phyloP scores from a whole-genome alignment of 805 yeast genomes.

The Candida piceae region DNA sequence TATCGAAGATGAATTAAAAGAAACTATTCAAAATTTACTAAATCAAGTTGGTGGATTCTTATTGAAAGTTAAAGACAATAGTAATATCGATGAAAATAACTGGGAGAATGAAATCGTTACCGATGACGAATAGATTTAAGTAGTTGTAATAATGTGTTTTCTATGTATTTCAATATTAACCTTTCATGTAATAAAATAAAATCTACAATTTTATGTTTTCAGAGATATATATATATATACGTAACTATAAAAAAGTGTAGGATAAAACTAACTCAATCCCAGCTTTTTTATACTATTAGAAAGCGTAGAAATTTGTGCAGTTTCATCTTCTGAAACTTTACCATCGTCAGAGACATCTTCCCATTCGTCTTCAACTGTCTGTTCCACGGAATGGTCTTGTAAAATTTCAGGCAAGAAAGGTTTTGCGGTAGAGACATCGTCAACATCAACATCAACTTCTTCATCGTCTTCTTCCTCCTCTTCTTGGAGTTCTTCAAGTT shows the following conservation, averaged over 20 bases:
- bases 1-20: conserved; percentile 53
- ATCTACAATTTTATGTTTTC: too few species aligned
- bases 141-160: not conserved
- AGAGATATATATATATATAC: too few species aligned
- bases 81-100: conserved; percentile 36
- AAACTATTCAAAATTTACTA: conserved; percentile 48
- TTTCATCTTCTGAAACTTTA: too few species aligned
- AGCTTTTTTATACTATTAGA: too few species aligned
- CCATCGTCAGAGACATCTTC: conserved; percentile 27
- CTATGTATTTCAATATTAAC: too few species aligned
- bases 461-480: conserved; percentile 4
- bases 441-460: conserved; percentile 11
- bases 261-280: too few species aligned
- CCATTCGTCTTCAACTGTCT: conserved; percentile 26
- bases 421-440: conserved; percentile 30
- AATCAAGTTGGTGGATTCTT: conserved; percentile 58
- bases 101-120: conserved; percentile 51
- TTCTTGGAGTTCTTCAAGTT: conserved; percentile 21
- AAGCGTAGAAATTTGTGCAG: not conserved
- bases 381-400: conserved; percentile 17
- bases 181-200: not conserved
- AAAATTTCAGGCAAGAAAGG: conserved; percentile 38
- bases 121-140: conserved; percentile 26
- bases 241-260: too few species aligned
- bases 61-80: conserved; percentile 32